Conservation (phyloP, 441 rosid species). For the Pelargonium australe region DNA sequence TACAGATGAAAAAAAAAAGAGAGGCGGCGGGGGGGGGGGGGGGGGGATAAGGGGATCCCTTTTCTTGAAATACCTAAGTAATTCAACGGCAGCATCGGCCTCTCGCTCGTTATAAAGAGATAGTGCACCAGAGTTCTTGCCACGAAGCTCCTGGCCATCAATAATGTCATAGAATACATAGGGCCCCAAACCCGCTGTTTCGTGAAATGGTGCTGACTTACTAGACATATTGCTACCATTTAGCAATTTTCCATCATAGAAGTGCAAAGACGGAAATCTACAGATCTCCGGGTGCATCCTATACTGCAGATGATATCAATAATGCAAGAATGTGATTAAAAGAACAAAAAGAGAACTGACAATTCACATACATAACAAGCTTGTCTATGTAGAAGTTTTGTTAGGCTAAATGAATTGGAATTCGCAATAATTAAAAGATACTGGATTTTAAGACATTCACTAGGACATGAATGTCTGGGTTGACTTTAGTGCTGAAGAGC, state of each 20-base stretch:
- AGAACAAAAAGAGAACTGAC: not conserved
- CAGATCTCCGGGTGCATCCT: slow-evolving; percentile 98
- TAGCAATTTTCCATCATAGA: slow-evolving; percentile 77
- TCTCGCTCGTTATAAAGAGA: slow-evolving; percentile 83
- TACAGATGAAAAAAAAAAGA: no score
- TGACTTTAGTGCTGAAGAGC: slow-evolving; percentile 6
- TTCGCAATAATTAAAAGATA: not conserved
- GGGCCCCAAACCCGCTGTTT: slow-evolving; percentile 61
- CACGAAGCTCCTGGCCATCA: slow-evolving; percentile 81
- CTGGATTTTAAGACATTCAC: not conserved
- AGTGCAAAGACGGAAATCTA: slow-evolving; percentile 80
- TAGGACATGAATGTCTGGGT: not conserved
- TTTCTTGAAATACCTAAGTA: slow-evolving; percentile 63
- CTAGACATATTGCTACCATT: slow-evolving; percentile 65
- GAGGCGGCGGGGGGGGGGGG: no score
- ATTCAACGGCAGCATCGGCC: slow-evolving; percentile 85
- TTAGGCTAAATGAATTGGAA: slow-evolving; percentile 1
- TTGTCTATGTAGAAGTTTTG: not conserved
- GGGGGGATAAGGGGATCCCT: slow-evolving; percentile 31
- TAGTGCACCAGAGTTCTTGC: slow-evolving; percentile 64
- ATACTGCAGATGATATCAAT: slow-evolving; percentile 54
- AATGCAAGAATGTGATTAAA: slow-evolving; percentile 19
- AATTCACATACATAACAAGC: not conserved
- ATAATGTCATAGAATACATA: slow-evolving; percentile 70
- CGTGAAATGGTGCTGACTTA: slow-evolving; percentile 74